Percentiles rank a stretch among this genome's conserved stretches.
Conservation (phyloP, 2,329 filamentous ascomycete species). For the Coniochaeta sp. region DNA sequence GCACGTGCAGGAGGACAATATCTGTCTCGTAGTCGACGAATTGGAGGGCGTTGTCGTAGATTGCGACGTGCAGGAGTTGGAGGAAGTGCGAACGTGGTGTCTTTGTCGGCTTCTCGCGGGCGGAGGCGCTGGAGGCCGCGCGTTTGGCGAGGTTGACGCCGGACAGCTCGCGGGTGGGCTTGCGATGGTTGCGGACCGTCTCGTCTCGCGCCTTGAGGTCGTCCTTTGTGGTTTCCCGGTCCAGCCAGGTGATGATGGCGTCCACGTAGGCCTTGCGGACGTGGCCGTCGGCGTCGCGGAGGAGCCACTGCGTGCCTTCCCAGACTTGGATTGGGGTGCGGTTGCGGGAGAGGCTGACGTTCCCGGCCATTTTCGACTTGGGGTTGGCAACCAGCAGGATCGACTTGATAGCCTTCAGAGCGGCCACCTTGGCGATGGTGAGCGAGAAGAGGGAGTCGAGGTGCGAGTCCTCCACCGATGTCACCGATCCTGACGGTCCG, state of each 20-base stretch:
- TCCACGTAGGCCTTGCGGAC: conserved; percentile 83
- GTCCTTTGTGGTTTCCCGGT: conserved; percentile 62
- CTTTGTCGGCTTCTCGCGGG: conserved; percentile 47
- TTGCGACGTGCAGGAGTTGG: conserved; percentile 71
- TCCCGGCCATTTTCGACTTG: conserved; percentile 48
- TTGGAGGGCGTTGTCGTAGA: conserved; percentile 84
- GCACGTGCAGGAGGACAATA: conserved; percentile 66
- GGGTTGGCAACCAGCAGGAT: conserved; percentile 78
- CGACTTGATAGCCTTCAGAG: conserved; percentile 71
- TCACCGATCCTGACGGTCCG: conserved; percentile 22
- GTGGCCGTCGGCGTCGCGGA: conserved; percentile 68
- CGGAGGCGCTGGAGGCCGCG: conserved; percentile 61
- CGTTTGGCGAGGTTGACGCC: conserved; percentile 45
- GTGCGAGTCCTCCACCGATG: conserved; percentile 26
- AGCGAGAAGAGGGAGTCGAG: conserved; percentile 46
- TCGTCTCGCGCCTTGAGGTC: conserved; percentile 59
- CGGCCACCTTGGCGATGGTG: conserved; percentile 50
- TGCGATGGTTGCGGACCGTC: conserved; percentile 34
- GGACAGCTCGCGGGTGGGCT: conserved; percentile 30
- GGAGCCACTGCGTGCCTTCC: conserved; percentile 94
- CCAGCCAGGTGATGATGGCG: conserved; percentile 76
- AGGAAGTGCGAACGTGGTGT: conserved; percentile 63
- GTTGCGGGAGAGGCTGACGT: conserved; percentile 60
- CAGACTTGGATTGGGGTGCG: conserved; percentile 75
- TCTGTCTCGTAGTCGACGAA: conserved; percentile 65